phyloP scores from a whole-genome alignment of 352 stramenopile genomes.

The Globisporangium nodosum region DNA sequence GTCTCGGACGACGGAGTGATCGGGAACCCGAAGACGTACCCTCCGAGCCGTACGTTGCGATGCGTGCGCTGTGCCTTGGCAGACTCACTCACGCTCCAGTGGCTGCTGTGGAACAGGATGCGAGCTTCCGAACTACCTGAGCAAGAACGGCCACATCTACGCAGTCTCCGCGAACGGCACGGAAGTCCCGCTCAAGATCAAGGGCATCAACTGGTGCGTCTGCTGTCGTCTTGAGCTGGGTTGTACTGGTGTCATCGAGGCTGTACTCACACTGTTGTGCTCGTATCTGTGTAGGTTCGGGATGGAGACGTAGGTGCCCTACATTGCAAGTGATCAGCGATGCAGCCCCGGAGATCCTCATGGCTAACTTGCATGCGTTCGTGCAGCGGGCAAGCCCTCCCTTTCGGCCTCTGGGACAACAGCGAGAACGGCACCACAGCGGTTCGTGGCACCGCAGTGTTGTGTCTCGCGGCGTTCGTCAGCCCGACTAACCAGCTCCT shows the following conservation, averaged over 20 bases:
- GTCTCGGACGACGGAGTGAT: constrained; percentile 58
- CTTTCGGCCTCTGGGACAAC: constrained; percentile 70
- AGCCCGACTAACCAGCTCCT: neutral
- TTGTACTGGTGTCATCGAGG: neutral
- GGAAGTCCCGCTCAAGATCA: constrained; percentile 52
- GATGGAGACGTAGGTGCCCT: constrained; percentile 50
- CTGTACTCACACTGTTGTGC: neutral
- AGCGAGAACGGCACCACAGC: constrained; percentile 60
- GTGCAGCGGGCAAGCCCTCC: constrained; percentile 41
- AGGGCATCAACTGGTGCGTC: constrained; percentile 62
- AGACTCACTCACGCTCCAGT: neutral
- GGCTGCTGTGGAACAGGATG: constrained; percentile 15
- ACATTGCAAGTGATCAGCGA: neutral
- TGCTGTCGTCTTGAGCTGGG: neutral
- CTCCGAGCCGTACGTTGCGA: constrained; percentile 21
- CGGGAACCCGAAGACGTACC: constrained; percentile 72
- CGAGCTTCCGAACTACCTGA: constrained; percentile 62
- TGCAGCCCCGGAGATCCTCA: neutral
- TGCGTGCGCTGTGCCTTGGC: no score
- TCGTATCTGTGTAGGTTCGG: constrained; percentile 21
- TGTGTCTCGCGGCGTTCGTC: neutral
- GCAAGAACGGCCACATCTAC: constrained; percentile 59
- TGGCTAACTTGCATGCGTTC: neutral
- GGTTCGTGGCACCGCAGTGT: constrained; percentile 12
- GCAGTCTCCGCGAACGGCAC: constrained; percentile 49